Evolutionary conservation across 805 yeast species (phyloP).

Genomic region (Cyberlindnera euphorbiae): DNA sequence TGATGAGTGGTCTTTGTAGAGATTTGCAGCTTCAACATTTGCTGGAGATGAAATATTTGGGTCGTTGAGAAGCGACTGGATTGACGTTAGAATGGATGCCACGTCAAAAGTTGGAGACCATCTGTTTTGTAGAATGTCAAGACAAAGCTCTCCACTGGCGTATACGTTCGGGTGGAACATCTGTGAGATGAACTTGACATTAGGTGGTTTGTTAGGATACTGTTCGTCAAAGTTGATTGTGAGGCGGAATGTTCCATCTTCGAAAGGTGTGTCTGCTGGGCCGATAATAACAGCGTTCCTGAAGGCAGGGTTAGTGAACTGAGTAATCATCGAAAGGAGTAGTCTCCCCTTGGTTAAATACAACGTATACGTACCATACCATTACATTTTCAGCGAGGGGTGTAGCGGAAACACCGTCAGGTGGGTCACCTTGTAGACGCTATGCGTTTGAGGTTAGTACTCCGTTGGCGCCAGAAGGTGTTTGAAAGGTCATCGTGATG

Average conservation of each 20-base stretch:
- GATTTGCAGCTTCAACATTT: constrained; percentile 93
- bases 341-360: too few species aligned
- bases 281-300: constrained; percentile 95
- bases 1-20: constrained; percentile 90
- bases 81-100: constrained; percentile 87
- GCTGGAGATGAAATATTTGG: constrained; percentile 97
- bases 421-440: constrained; percentile 97
- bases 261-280: constrained; percentile 96
- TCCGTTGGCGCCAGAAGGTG: too few species aligned
- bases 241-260: constrained; percentile 92
- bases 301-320: too few species aligned
- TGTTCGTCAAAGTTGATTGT: constrained; percentile 90
- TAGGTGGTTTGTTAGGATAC: constrained; percentile 95
- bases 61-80: constrained; percentile 88
- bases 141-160: constrained; percentile 90
- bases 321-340: too few species aligned
- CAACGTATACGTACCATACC: constrained; percentile 61
- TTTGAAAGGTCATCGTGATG: too few species aligned
- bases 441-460: constrained; percentile 20
- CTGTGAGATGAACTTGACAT: constrained; percentile 82
- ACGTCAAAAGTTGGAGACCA: constrained; percentile 99
- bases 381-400: constrained; percentile 96
- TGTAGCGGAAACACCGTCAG: constrained; percentile 96
- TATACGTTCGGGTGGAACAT: constrained; percentile 99
- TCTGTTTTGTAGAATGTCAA: constrained; percentile 92